These are phyloP conservation scores for Erysimum cheiri DNA, from an alignment of 441 rosid species.

Conservation along the genomic window DNA sequence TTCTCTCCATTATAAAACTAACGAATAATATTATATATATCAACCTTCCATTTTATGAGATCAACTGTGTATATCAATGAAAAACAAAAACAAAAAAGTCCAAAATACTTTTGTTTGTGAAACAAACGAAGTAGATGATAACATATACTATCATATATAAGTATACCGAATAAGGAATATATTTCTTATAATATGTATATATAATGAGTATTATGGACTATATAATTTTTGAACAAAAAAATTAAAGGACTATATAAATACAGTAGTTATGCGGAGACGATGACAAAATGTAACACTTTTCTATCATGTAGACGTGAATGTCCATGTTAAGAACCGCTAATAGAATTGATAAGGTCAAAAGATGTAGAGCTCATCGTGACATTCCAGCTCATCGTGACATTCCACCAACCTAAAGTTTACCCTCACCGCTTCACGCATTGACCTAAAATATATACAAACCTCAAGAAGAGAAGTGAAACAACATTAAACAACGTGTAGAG, in stretches of 20 bases:
- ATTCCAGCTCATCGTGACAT: slow-evolving; percentile 35
- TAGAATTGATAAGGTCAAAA: slow-evolving; percentile 35
- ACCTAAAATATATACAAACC: background rate
- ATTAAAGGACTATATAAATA: background rate
- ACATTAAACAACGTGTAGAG: slow-evolving; percentile 1
- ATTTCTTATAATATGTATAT: background rate
- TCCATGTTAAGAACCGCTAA: slow-evolving; percentile 17
- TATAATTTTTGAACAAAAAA: too few species aligned
- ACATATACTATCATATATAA: too few species aligned
- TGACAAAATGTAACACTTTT: background rate
- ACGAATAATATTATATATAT: background rate
- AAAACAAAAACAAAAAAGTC: background rate
- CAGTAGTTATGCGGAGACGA: too few species aligned
- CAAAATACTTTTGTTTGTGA: background rate
- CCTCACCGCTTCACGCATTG: slow-evolving; percentile 27
- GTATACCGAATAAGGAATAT: too few species aligned
- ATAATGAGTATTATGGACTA: background rate
- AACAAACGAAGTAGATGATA: background rate
- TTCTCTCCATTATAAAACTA: background rate
- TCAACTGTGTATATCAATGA: background rate
- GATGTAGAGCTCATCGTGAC: slow-evolving; percentile 29
- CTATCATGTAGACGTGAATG: background rate
- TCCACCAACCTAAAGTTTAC: slow-evolving; percentile 37
- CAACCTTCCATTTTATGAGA: background rate
- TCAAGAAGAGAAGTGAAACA: background rate